phyloP scores from a whole-genome alignment of 768 basidiomycete genomes.

The Jaapia argillacea region DNA sequence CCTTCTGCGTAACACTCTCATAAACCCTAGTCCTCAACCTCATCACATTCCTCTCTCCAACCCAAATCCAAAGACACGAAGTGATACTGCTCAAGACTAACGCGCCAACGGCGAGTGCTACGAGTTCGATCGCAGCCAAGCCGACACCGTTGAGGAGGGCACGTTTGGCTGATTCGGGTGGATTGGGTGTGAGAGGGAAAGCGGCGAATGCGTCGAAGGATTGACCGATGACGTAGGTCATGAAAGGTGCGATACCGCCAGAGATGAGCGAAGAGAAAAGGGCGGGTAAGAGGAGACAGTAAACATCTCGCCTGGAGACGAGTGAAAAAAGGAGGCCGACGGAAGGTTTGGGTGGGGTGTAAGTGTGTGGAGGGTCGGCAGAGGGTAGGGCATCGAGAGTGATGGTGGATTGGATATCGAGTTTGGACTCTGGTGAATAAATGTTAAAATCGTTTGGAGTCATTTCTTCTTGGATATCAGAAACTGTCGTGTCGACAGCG shows the following conservation, averaged over 20 bases:
- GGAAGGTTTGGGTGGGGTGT: constrained; percentile 34
- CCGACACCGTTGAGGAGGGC: constrained; percentile 48
- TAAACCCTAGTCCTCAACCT: constrained; percentile 63
- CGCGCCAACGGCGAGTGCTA: constrained; percentile 55
- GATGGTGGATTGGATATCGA: constrained; percentile 10
- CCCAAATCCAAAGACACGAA: constrained; percentile 76
- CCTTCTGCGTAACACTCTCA: constrained; percentile 49
- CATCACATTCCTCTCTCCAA: constrained; percentile 72
- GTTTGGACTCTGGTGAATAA: not conserved
- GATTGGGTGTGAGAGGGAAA: constrained; percentile 35
- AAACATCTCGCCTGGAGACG: constrained; percentile 43
- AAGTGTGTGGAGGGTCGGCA: constrained; percentile 11
- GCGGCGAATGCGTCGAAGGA: constrained; percentile 64
- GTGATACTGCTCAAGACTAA: constrained; percentile 68
- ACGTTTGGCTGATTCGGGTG: constrained; percentile 34
- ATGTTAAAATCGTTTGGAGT: constrained; percentile 4
- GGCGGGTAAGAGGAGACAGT: constrained; percentile 56
- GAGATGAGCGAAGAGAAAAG: constrained; percentile 47
- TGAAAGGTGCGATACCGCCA: constrained; percentile 73
- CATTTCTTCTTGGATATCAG: constrained; percentile 2
- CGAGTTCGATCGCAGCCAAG: constrained; percentile 51
- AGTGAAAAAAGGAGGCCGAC: constrained; percentile 60
- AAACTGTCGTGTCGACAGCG: constrained; percentile 10
- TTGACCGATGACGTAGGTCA: constrained; percentile 74
- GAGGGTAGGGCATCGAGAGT: constrained; percentile 11